phyloP scores from a whole-genome alignment of 106 monocot species.

The Hemerocallis citrina region DNA sequence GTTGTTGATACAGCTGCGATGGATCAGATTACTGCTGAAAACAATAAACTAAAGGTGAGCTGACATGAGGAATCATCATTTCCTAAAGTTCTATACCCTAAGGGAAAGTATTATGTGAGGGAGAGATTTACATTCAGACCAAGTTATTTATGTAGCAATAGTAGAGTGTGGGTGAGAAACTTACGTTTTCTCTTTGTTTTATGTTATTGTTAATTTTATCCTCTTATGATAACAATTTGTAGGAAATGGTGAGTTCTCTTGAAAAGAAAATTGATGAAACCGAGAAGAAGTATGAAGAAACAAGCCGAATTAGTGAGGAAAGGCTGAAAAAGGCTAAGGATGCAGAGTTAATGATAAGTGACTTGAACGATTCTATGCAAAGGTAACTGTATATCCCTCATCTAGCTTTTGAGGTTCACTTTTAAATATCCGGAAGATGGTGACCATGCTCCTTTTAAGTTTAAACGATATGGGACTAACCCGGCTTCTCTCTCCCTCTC shows the following conservation, averaged over 20 bases:
- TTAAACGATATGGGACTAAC: too few species aligned
- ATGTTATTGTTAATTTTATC: not conserved
- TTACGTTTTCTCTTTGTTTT: not conserved
- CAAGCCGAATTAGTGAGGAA: slow-evolving; percentile 67
- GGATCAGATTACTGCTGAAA: slow-evolving; percentile 31
- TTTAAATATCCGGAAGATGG: too few species aligned
- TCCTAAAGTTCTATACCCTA: too few species aligned
- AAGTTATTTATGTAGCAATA: too few species aligned
- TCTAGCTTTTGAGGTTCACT: not conserved
- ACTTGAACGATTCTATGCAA: slow-evolving; percentile 62
- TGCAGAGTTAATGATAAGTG: slow-evolving; percentile 56
- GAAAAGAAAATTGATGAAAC: slow-evolving; percentile 87
- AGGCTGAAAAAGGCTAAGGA: slow-evolving; percentile 66
- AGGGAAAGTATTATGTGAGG: too few species aligned
- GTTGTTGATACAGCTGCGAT: slow-evolving; percentile 29
- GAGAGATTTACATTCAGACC: too few species aligned
- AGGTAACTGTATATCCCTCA: slow-evolving; percentile 35
- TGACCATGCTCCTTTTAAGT: too few species aligned
- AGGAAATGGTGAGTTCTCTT: slow-evolving; percentile 71
- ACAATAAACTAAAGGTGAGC: slow-evolving; percentile 32
- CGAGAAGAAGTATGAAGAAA: slow-evolving; percentile 85
- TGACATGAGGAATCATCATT: too few species aligned
- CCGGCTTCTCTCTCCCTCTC: too few species aligned
- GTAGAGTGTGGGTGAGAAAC: too few species aligned
- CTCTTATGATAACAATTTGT: not conserved